Percentiles rank a stretch among this genome's conserved stretches.
These are phyloP conservation scores for Cercospora berteroae DNA, from an alignment of 2,329 filamentous ascomycete species.

Conservation along the genomic window DNA sequence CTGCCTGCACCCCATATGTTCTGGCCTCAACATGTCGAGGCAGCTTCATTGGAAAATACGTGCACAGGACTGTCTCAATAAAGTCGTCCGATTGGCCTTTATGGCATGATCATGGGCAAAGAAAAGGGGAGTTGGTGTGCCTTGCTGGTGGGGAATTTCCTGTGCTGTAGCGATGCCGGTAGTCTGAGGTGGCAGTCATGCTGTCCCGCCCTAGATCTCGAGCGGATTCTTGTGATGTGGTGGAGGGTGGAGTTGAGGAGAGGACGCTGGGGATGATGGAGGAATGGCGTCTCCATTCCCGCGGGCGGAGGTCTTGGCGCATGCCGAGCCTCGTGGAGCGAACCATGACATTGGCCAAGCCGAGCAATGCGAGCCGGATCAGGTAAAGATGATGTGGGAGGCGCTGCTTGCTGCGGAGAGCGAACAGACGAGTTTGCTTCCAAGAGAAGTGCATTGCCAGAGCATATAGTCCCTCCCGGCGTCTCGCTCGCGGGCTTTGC, in stretches of 20 bases:
- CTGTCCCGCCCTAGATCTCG: neutral
- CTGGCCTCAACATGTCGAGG: neutral
- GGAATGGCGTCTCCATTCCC: neutral
- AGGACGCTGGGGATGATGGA: neutral
- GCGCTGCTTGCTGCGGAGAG: neutral
- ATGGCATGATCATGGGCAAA: neutral
- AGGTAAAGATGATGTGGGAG: constrained; percentile 5
- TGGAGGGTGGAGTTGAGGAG: neutral
- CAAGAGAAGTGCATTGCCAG: neutral
- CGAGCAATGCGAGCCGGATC: neutral
- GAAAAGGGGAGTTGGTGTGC: neutral
- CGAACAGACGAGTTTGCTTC: neutral
- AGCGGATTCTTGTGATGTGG: neutral
- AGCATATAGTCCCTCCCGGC: neutral
- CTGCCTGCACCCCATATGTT: neutral
- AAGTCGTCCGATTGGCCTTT: too few relatives aligned
- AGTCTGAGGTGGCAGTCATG: neutral
- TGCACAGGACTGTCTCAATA: too few relatives aligned
- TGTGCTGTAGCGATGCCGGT: neutral
- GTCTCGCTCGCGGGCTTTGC: neutral
- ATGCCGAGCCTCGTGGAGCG: constrained; percentile 9
- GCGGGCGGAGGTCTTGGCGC: neutral
- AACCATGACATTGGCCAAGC: constrained; percentile 6
- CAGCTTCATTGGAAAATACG: neutral
- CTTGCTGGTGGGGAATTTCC: neutral